Percentiles rank a stretch among this genome's conserved stretches.
phyloP scores from a whole-genome alignment of 73 alveolate genomes.

The Paramecium sonneborni region DNA sequence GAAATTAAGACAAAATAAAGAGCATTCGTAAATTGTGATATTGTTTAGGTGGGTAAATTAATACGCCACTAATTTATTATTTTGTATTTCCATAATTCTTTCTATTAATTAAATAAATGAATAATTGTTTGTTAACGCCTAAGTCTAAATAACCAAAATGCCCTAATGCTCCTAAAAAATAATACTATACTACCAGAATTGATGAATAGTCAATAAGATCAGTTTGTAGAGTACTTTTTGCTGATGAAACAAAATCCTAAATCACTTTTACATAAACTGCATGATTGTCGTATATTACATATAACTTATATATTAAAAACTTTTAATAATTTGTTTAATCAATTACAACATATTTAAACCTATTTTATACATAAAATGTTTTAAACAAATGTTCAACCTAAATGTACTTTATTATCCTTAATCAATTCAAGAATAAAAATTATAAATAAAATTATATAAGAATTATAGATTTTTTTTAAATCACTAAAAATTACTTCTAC shows the following conservation, averaged over 20 bases:
- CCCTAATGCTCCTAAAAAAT: slow-evolving; percentile 19
- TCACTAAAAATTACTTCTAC: too few species aligned
- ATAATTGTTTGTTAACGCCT: slow-evolving; percentile 42
- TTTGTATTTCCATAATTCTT: background rate
- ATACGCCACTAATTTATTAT: background rate
- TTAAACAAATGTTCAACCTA: background rate
- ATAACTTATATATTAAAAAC: background rate
- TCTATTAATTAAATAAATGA: slow-evolving; percentile 11
- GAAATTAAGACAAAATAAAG: background rate
- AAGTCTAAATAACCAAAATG: slow-evolving; percentile 30
- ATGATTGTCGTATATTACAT: background rate
- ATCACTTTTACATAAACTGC: background rate
- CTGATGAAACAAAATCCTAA: background rate
- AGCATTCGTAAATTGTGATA: background rate
- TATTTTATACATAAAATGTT: background rate
- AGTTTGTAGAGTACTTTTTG: background rate
- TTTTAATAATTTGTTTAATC: background rate
- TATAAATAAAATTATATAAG: background rate
- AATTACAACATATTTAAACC: background rate
- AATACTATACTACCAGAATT: background rate
- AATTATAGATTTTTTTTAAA: background rate
- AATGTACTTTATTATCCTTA: background rate
- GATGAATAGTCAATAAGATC: background rate
- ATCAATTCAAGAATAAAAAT: background rate
- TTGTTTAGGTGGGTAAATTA: background rate